These are phyloP conservation scores for Globisporangium acanthophoron DNA, from an alignment of 352 stramenopile genomes.

Conservation along the genomic window DNA sequence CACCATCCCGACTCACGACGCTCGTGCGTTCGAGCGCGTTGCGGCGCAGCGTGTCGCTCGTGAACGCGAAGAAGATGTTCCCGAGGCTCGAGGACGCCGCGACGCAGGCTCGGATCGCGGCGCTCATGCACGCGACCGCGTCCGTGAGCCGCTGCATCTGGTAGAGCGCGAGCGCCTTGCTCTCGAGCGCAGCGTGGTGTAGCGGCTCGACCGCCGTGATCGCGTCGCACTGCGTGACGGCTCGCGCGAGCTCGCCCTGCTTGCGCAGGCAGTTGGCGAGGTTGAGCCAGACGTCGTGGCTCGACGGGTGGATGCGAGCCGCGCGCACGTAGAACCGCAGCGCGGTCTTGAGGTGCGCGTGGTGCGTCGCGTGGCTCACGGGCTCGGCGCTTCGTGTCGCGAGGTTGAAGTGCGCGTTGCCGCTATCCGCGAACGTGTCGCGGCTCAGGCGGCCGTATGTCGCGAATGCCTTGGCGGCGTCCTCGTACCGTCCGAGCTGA, in stretches of 20 bases:
- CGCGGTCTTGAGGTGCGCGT: constrained; percentile 37
- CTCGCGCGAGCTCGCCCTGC: constrained; percentile 27
- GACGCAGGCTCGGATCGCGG: constrained; percentile 49
- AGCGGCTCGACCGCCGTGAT: constrained; percentile 35
- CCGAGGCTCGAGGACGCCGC: constrained; percentile 45
- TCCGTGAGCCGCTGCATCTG: constrained; percentile 34
- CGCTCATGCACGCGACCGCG: constrained; percentile 53
- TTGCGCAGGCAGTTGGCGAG: constrained; percentile 62
- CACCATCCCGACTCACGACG: constrained; percentile 17
- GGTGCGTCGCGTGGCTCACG: constrained; percentile 35
- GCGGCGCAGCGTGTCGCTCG: constrained; percentile 36
- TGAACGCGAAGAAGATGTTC: constrained; percentile 68
- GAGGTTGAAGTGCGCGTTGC: constrained; percentile 75
- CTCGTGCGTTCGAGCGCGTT: constrained; percentile 57
- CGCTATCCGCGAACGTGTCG: constrained; percentile 67
- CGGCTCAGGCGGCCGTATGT: constrained; percentile 50
- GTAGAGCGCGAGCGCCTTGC: constrained; percentile 55
- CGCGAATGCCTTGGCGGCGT: constrained; percentile 56
- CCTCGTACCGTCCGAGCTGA: constrained; percentile 62
- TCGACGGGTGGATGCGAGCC: constrained; percentile 51
- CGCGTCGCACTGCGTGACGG: constrained; percentile 48
- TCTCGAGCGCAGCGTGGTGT: constrained; percentile 48
- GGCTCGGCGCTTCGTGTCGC: constrained; percentile 24
- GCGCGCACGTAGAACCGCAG: constrained; percentile 69
- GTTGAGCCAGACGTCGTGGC: constrained; percentile 56